Evolutionary conservation across 352 stramenopile genomes (phyloP).

Genomic region (Phytophthora ramorum): DNA sequence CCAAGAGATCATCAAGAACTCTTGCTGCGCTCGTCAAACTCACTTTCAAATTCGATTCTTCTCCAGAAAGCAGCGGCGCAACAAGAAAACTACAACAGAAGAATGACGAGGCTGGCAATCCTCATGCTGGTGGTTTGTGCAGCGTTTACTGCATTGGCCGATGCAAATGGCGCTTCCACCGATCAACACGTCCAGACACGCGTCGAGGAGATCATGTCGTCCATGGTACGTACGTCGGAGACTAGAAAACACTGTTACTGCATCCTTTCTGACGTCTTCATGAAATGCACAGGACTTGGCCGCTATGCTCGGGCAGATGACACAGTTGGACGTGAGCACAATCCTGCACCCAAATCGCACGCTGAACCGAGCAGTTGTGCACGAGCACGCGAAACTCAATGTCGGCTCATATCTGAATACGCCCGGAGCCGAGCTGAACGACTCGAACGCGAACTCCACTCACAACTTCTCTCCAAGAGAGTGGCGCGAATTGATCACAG

Average conservation of each 20-base stretch:
- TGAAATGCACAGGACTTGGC: slow-evolving; percentile 32
- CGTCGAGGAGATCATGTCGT: slow-evolving; percentile 36
- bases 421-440: slow-evolving; percentile 40
- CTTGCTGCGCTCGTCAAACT: neutral
- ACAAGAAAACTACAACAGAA: neutral
- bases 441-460: slow-evolving; percentile 32
- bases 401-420: slow-evolving; percentile 93
- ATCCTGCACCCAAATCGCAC: slow-evolving; percentile 73
- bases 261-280: slow-evolving; percentile 4
- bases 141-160: neutral
- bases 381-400: slow-evolving; percentile 76
- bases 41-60: slow-evolving; percentile 36
- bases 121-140: slow-evolving; percentile 9
- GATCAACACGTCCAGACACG: slow-evolving; percentile 25
- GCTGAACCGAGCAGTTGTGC: slow-evolving; percentile 67
- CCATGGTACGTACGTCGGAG: slow-evolving; percentile 28
- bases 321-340: slow-evolving; percentile 89
- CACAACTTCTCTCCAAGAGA: slow-evolving; percentile 67
- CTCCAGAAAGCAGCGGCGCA: neutral
- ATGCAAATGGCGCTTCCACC: neutral
- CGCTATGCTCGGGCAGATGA: slow-evolving; percentile 90
- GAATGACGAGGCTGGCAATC: slow-evolving; percentile 17
- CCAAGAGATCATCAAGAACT: slow-evolving; percentile 4
- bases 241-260: neutral
- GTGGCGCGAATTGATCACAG: slow-evolving; percentile 74